Conservation (phyloP, 1,284 basidiomycete species). For the Bondarzewia mesenterica region DNA sequence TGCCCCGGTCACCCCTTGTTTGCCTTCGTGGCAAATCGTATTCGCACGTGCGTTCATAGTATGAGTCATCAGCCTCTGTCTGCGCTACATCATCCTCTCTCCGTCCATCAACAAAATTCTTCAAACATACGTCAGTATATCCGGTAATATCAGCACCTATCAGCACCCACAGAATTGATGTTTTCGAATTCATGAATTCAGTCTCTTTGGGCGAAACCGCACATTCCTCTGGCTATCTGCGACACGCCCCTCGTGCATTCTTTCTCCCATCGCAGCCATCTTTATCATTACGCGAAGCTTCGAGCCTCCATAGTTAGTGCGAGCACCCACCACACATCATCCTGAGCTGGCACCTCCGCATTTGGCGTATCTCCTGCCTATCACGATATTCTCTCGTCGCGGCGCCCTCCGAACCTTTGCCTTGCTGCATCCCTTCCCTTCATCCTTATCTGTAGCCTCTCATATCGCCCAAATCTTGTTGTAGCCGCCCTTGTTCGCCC, state of each 20-base stretch:
- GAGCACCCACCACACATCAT: neutral
- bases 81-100: neutral
- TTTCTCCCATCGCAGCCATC: neutral
- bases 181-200: neutral
- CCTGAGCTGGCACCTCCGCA: neutral
- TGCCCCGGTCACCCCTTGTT: neutral
- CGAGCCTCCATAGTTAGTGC: neutral
- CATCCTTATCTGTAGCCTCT: neutral
- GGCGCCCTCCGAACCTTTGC: neutral
- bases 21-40: neutral
- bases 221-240: neutral
- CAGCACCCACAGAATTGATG: neutral
- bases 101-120: neutral
- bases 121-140: no score
- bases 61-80: neutral
- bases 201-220: neutral
- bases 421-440: no score
- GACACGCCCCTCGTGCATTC: neutral
- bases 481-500: no score
- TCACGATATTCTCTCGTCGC: neutral
- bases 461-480: neutral
- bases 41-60: neutral
- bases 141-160: neutral
- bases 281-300: neutral
- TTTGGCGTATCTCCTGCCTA: neutral